A percentile compares a stretch with the other conserved stretches of the same genome.
Evolutionary conservation across 164 flowering plant species (phyloP).

Genomic region (Vitis rotundifolia): DNA sequence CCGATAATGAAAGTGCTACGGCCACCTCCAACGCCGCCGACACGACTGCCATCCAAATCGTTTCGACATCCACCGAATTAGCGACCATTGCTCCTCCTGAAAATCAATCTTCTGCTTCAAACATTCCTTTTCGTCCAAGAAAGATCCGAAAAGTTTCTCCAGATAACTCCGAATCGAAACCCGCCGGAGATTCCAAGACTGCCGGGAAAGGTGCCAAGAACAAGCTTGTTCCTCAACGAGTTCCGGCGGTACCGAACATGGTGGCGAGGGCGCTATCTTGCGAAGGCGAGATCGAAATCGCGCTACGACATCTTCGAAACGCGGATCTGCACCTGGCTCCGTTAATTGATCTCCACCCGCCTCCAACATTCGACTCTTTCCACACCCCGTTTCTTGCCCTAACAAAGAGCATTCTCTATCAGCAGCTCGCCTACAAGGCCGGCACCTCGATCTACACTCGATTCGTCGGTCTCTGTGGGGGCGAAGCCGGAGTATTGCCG

Average conservation of each 20-base stretch:
- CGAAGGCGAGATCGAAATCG: conserved; percentile 63
- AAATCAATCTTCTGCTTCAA: conserved; percentile 42
- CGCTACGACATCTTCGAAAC: conserved; percentile 62
- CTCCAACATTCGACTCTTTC: conserved; percentile 67
- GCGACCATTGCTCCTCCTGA: conserved; percentile 20
- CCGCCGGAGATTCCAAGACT: background rate
- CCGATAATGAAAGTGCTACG: conserved; percentile 7
- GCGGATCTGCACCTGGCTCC: conserved; percentile 65
- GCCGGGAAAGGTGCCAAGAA: background rate
- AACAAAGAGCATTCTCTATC: conserved; percentile 79
- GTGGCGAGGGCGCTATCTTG: conserved; percentile 45
- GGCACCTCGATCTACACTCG: conserved; percentile 86
- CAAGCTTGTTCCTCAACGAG: conserved; percentile 21
- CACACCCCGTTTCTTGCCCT: conserved; percentile 82
- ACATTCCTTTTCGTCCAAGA: conserved; percentile 77
- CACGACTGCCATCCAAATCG: background rate
- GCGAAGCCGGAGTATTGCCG: conserved; percentile 68
- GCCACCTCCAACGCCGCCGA: conserved; percentile 11
- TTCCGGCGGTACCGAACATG: conserved; percentile 28
- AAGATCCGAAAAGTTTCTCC: conserved; percentile 73
- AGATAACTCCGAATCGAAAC: conserved; percentile 17
- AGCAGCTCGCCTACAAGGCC: conserved; percentile 92
- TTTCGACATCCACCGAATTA: conserved; percentile 6
- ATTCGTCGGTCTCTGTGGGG: conserved; percentile 81
- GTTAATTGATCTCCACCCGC: conserved; percentile 62